phyloP scores from a whole-genome alignment of 164 flowering plant genomes.

The Tinospora cordifolia region DNA sequence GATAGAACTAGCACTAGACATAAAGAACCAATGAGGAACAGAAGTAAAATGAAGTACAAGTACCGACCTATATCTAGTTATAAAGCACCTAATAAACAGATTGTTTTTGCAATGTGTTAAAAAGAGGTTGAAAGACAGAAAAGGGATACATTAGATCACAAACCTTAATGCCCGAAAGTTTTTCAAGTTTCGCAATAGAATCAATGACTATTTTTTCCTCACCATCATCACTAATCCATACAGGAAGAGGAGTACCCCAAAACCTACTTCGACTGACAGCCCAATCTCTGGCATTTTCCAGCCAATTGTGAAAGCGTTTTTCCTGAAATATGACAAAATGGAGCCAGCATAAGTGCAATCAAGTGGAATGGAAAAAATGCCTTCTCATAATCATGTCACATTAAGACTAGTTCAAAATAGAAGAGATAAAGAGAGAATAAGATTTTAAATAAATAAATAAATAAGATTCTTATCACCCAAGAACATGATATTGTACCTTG shows the following conservation, averaged over 20 bases:
- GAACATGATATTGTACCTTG: constrained; percentile 40
- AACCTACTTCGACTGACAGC: constrained; percentile 94
- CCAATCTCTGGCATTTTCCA: constrained; percentile 99
- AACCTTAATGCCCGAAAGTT: constrained; percentile 78
- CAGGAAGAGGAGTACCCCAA: constrained; percentile 98
- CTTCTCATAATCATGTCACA: background rate
- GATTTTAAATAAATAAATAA: no score
- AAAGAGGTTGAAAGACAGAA: background rate
- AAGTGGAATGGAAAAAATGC: background rate
- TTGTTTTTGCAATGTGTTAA: background rate
- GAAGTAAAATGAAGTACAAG: background rate
- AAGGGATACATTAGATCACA: background rate
- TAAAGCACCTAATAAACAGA: background rate
- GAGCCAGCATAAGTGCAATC: background rate
- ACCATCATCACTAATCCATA: constrained; percentile 93
- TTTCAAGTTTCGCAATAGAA: constrained; percentile 72
- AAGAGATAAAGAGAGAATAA: no score
- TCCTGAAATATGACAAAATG: constrained; percentile 39
- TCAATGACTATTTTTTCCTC: constrained; percentile 71
- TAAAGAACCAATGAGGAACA: background rate
- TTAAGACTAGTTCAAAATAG: background rate
- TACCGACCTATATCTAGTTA: background rate
- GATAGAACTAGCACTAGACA: background rate
- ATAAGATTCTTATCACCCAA: no score
- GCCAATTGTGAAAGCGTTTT: constrained; percentile 97